Percentiles rank a stretch among this genome's conserved stretches.
Conservation (phyloP, 2,329 filamentous ascomycete genomes). For the Magnaporthiopsis incrustans region DNA sequence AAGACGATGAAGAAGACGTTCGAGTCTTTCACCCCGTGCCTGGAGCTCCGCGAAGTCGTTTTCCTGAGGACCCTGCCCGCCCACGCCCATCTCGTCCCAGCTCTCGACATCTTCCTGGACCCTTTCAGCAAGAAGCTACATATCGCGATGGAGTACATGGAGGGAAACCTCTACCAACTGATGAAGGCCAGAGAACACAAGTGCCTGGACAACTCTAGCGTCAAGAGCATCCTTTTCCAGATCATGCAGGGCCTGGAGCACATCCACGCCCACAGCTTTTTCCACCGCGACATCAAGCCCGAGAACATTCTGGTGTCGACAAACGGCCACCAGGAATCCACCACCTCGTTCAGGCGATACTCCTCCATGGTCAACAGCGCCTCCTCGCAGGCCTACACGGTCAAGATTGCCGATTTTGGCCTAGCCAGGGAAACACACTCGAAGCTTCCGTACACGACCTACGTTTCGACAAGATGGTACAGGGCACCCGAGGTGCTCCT, state of each 20-base stretch:
- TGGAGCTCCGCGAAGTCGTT: slow-evolving; percentile 93
- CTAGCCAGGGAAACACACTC: slow-evolving; percentile 96
- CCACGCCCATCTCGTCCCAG: slow-evolving; percentile 91
- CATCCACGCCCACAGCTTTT: slow-evolving; percentile 95
- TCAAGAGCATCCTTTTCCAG: slow-evolving; percentile 97
- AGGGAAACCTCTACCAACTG: slow-evolving; percentile 94
- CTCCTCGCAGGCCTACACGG: slow-evolving; percentile 87
- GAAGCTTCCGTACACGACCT: slow-evolving; percentile 93
- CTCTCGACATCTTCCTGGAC: slow-evolving; percentile 95
- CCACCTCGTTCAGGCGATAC: slow-evolving; percentile 84
- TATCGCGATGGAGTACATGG: slow-evolving; percentile 99
- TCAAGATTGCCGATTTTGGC: slow-evolving; percentile 98
- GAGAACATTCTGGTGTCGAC: slow-evolving; percentile 98
- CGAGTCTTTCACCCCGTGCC: slow-evolving; percentile 80
- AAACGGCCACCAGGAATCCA: slow-evolving; percentile 72
- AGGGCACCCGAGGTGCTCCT: slow-evolving; percentile 90
- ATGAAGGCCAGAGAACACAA: slow-evolving; percentile 99
- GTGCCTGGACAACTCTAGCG: slow-evolving; percentile 76
- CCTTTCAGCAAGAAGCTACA: slow-evolving; percentile 94
- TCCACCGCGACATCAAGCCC: slow-evolving; percentile 98
- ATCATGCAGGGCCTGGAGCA: slow-evolving; percentile 95
- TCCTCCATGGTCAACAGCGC: slow-evolving; percentile 90
- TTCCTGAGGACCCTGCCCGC: slow-evolving; percentile 83
- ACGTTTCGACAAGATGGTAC: slow-evolving; percentile 98
- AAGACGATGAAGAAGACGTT: slow-evolving; percentile 99